Evolutionary conservation across 345 rosid species (phyloP).

Genomic region (Theobroma cacao): DNA sequence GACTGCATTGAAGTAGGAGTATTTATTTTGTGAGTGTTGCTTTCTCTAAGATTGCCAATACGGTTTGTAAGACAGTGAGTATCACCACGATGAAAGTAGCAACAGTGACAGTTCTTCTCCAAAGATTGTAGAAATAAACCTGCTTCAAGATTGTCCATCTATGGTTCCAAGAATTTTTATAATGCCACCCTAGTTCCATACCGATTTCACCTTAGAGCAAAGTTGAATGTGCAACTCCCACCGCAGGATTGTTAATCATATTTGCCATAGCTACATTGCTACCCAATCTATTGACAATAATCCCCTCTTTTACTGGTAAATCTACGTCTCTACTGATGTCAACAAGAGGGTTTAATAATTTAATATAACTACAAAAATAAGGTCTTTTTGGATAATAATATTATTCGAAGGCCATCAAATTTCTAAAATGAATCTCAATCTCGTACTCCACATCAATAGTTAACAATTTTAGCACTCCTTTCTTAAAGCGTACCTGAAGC

Average conservation of each 20-base stretch:
- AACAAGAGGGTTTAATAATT: not conserved
- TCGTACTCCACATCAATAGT: slow-evolving; percentile 1
- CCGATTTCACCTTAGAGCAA: no score
- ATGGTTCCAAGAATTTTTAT: not conserved
- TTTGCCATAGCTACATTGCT: not conserved
- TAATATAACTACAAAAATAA: not conserved
- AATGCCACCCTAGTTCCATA: not conserved
- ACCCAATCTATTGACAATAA: not conserved
- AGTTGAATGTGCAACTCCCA: not conserved
- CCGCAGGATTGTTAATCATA: not conserved
- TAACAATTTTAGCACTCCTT: not conserved
- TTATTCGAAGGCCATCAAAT: no score
- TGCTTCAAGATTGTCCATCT: not conserved
- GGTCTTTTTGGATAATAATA: not conserved
- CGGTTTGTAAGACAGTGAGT: not conserved
- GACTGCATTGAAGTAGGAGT: no score
- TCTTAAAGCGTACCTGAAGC: not conserved
- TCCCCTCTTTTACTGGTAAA: not conserved
- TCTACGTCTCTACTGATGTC: slow-evolving; percentile 9
- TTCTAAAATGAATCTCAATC: no score
- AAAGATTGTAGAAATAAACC: not conserved
- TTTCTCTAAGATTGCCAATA: not conserved
- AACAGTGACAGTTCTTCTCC: not conserved
- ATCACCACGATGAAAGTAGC: not conserved
- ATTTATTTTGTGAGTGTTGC: not conserved